Base-by-base conservation (phyloP, 257 asterid species). In the Paulownia fortunei region DNA sequence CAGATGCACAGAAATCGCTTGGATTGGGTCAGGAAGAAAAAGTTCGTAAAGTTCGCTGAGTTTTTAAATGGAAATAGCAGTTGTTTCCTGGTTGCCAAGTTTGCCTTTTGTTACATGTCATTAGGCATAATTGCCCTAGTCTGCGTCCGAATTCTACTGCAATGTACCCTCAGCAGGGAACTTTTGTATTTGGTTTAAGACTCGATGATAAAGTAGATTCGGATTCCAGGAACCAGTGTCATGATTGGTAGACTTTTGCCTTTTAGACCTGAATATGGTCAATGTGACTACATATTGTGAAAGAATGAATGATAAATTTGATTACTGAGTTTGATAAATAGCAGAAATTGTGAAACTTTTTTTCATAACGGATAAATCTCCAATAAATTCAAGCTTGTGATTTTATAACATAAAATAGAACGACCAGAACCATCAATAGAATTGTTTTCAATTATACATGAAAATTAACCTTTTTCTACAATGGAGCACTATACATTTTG, bases 21-120 rank as follows among this genome's bases (percentile, higher is more conserved):
- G 98, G 99, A 47, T 42, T 95, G 71, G 98, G 99, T 41, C 97
- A 93, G 80, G 99, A 95, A 84, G 90, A 89, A 69, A 91, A 81
- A 85, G 91, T 75, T 8, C 94, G 97, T 7, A 92, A 88, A 64
- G 99, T 95, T 47, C 90, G 97, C 39, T 89, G 44, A 80, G 36
- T 56, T 16, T 73, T 63, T 18, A 51, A 16, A 18, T 64, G n/a
- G n/a, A n/a, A n/a, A n/a, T n/a, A n/a, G n/a, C n/a, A 62, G 27
- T 13, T 16, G 37, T 39, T 21, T 54, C 42, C 8, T 37, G 51
- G 24, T 56, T 59, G 56, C 47, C 44, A 27, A 55, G 47, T 32
- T 59, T 66, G 24, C 44, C 23, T 70, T 27, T 16, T 13, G 27
- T 52, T 10, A 6, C 21, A 9, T 67, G 9, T 10, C 56, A 42